A percentile compares a stretch with the other conserved stretches of the same genome.
Evolutionary conservation across 495 filamentous ascomycete species (phyloP).

Genomic region (Amniculicola lignicola): DNA sequence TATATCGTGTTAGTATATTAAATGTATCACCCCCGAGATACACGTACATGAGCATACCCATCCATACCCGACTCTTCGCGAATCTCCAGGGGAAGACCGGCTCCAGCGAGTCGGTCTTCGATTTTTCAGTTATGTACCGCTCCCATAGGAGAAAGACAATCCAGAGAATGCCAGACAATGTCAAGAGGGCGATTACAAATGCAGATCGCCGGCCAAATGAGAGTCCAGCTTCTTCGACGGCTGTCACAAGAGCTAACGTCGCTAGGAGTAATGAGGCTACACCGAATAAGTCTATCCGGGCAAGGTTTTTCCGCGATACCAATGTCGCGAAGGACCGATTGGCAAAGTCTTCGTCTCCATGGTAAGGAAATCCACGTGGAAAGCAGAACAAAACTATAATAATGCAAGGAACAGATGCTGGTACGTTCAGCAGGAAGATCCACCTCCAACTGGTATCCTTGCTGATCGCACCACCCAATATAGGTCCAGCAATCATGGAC

Average conservation of each 20-base stretch:
- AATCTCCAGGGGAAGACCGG: slow-evolving; percentile 28
- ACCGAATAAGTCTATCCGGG: slow-evolving; percentile 19
- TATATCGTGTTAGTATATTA: too few relatives aligned
- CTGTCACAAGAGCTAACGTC: slow-evolving; percentile 21
- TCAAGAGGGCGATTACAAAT: slow-evolving; percentile 3
- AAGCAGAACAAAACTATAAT: slow-evolving; percentile 9
- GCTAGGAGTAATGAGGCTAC: slow-evolving; percentile 7
- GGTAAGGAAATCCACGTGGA: slow-evolving; percentile 15
- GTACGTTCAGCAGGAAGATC: slow-evolving; percentile 29
- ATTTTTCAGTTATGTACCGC: slow-evolving; percentile 1
- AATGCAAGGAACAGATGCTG: not conserved
- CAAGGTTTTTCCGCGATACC: not conserved
- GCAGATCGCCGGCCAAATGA: slow-evolving; percentile 18
- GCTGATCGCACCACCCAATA: slow-evolving; percentile 45
- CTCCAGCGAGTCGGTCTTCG: not conserved
- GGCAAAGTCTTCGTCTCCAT: too few relatives aligned
- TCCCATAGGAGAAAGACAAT: slow-evolving; percentile 6
- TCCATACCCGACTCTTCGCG: slow-evolving; percentile 3
- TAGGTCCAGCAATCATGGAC: slow-evolving; percentile 45
- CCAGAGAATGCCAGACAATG: not conserved
- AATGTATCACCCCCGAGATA: too few relatives aligned
- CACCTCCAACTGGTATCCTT: slow-evolving; percentile 45
- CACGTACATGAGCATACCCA: slow-evolving; percentile 14
- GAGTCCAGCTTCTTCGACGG: slow-evolving; percentile 20
- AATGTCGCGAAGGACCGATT: too few relatives aligned